A percentile compares a stretch with the other conserved stretches of the same genome.
Evolutionary conservation across 257 asterid species (phyloP).

Genomic region (Asclepias syriaca): DNA sequence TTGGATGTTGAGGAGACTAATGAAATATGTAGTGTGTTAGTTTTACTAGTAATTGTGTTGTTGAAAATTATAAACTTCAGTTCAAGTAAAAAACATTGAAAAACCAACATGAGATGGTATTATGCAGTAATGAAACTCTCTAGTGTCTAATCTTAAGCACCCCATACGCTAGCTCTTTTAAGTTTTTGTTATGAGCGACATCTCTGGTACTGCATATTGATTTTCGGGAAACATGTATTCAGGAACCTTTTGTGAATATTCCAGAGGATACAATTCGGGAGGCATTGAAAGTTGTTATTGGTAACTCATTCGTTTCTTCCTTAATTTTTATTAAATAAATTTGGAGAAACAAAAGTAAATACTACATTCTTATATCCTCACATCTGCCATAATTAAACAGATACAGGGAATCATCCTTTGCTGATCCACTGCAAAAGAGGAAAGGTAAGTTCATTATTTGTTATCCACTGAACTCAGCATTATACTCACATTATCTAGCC

Average conservation of each 20-base stretch:
- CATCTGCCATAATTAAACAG: slow-evolving; percentile 32
- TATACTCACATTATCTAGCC: background rate
- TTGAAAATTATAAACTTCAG: background rate
- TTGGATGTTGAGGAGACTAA: too few species aligned
- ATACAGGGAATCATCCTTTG: slow-evolving; percentile 67
- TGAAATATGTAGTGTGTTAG: background rate
- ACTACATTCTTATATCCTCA: background rate
- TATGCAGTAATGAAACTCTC: background rate
- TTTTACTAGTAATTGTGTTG: background rate
- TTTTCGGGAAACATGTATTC: slow-evolving; percentile 10
- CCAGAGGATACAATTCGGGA: slow-evolving; percentile 74
- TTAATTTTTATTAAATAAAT: background rate
- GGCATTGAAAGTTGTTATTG: slow-evolving; percentile 57
- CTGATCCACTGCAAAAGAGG: slow-evolving; percentile 87
- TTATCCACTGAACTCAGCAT: background rate
- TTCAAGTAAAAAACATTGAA: background rate
- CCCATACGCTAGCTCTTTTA: background rate
- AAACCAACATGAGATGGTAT: background rate
- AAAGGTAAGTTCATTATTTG: slow-evolving; percentile 42
- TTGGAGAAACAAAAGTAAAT: background rate
- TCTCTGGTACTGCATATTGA: slow-evolving; percentile 2
- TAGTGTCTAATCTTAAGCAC: background rate
- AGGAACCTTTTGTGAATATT: slow-evolving; percentile 89
- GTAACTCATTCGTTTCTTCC: slow-evolving; percentile 26
- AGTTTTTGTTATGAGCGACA: background rate